Conservation (phyloP, 2,329 filamentous ascomycete species). For the Paecilomyces dactylethromorphus region DNA sequence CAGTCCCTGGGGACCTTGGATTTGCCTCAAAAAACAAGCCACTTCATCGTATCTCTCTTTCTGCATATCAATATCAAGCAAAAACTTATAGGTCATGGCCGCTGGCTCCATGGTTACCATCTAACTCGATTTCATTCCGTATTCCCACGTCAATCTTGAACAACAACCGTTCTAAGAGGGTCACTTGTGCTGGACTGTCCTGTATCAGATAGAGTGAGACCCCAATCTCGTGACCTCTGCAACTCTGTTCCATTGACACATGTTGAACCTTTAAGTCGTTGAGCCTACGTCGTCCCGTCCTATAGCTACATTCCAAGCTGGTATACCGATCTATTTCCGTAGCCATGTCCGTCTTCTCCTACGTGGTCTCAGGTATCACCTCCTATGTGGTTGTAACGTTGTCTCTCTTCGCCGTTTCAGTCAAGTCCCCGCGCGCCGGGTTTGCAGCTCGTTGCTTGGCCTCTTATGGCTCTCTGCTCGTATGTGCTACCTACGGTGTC, state of each 20-base stretch:
- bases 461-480: slow-evolving; percentile 38
- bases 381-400: slow-evolving; percentile 57
- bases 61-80: slow-evolving; percentile 3
- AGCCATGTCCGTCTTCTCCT: slow-evolving; percentile 58
- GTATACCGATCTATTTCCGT: slow-evolving; percentile 34
- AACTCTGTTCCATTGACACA: slow-evolving; percentile 3
- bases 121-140: background rate
- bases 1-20: background rate
- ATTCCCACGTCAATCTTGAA: background rate
- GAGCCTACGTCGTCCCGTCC: slow-evolving; percentile 13
- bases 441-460: slow-evolving; percentile 42
- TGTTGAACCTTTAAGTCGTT: slow-evolving; percentile 1
- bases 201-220: background rate
- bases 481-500: slow-evolving; percentile 65
- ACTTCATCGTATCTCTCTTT: slow-evolving; percentile 10
- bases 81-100: slow-evolving; percentile 2
- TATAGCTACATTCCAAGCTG: background rate
- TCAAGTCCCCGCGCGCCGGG: slow-evolving; percentile 36
- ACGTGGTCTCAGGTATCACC: slow-evolving; percentile 54
- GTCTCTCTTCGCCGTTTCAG: slow-evolving; percentile 38
- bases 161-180: background rate
- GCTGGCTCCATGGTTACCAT: background rate
- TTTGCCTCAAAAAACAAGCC: background rate
- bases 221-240: background rate
- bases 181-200: background rate